Conservation (phyloP, 202 grass and related monocot genomes). For the Digitaria exilis region DNA sequence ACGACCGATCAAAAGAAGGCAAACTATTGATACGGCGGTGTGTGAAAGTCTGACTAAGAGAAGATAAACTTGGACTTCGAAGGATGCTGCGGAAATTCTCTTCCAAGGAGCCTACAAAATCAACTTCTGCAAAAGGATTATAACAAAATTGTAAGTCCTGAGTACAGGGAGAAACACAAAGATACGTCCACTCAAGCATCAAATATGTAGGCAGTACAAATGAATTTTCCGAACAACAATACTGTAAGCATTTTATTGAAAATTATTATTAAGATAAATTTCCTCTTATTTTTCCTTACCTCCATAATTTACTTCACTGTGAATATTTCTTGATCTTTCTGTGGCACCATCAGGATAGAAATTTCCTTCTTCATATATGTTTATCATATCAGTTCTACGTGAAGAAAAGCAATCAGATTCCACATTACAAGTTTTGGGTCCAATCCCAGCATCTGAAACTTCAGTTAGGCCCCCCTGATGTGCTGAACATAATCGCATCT, state of each 20-base stretch:
- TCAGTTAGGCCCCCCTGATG: slow-evolving; percentile 37
- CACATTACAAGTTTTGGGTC: neutral
- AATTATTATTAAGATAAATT: neutral
- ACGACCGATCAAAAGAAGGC: slow-evolving; percentile 47
- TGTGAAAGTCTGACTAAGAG: slow-evolving; percentile 21
- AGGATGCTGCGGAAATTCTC: slow-evolving; percentile 45
- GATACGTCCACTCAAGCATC: neutral
- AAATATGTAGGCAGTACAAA: neutral
- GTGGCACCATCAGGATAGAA: slow-evolving; percentile 33
- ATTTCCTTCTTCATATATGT: slow-evolving; percentile 39
- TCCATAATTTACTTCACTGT: slow-evolving; percentile 32
- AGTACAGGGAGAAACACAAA: neutral
- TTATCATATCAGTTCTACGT: slow-evolving; percentile 18
- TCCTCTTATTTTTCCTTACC: slow-evolving; percentile 17
- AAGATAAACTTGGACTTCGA: slow-evolving; percentile 40
- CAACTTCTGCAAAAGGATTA: slow-evolving; percentile 33
- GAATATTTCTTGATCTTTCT: slow-evolving; percentile 37
- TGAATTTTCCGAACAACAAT: neutral
- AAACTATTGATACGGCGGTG: slow-evolving; percentile 55
- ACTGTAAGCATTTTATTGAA: neutral
- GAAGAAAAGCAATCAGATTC: slow-evolving; percentile 37
- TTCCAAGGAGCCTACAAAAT: slow-evolving; percentile 36
- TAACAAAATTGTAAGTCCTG: neutral
- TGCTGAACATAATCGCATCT: slow-evolving; percentile 48
- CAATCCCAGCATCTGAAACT: slow-evolving; percentile 31